A percentile compares a stretch with the other conserved stretches of the same genome.
Conservation (phyloP, 805 yeast species). For the Starmerella apis region DNA sequence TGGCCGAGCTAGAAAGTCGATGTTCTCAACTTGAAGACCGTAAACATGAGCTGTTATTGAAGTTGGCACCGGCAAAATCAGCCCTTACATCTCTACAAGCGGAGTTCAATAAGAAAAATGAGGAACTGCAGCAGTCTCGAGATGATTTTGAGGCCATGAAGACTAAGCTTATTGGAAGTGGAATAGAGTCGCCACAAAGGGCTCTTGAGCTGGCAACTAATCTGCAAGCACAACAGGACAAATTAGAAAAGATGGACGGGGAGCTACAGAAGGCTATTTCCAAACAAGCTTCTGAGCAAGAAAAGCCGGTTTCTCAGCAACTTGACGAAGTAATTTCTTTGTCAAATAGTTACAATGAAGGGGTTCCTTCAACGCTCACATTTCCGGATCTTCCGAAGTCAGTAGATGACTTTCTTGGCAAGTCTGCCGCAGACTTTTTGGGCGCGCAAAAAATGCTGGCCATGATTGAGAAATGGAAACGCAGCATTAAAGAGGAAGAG, state of each 20-base stretch:
- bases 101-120: background rate
- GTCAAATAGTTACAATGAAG: background rate
- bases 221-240: background rate
- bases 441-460: background rate
- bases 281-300: background rate
- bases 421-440: background rate
- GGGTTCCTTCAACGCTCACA: background rate
- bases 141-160: background rate
- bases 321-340: background rate
- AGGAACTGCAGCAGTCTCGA: background rate
- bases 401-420: background rate
- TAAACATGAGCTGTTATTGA: background rate
- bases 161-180: background rate
- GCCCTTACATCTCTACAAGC: background rate
- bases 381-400: background rate
- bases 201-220: background rate
- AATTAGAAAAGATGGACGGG: constrained; percentile 1
- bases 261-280: background rate
- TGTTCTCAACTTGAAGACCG: background rate
- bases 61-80: background rate
- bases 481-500: background rate
- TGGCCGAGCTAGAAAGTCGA: background rate
- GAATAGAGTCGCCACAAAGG: background rate
- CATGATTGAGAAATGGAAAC: background rate
- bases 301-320: background rate